A percentile compares a stretch with the other conserved stretches of the same genome.
Conservation (phyloP, 495 filamentous ascomycete genomes). For the Podospora bellae-mahoneyi region DNA sequence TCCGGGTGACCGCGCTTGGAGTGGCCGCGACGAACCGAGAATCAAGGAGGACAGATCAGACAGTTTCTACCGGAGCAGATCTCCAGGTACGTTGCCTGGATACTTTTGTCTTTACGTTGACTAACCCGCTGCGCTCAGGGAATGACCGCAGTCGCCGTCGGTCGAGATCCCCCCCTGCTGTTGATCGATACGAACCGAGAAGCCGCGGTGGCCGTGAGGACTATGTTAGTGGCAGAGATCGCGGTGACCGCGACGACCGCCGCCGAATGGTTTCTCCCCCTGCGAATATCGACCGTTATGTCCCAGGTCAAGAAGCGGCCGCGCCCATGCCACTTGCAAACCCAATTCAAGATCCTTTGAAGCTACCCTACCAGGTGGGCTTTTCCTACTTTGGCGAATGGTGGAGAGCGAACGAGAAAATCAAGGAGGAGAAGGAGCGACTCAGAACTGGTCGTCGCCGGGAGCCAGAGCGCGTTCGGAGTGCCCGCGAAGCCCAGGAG, state of each 20-base stretch:
- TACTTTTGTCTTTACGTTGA: neutral
- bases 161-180: constrained; percentile 67
- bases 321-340: constrained; percentile 60
- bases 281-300: constrained; percentile 89
- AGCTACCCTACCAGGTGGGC: constrained; percentile 86
- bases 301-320: constrained; percentile 72
- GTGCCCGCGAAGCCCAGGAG: constrained; percentile 73
- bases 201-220: constrained; percentile 66
- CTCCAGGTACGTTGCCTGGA: constrained; percentile 49
- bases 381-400: constrained; percentile 97
- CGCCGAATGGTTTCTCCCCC: constrained; percentile 59
- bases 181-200: constrained; percentile 70
- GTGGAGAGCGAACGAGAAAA: constrained; percentile 82
- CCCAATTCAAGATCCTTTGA: constrained; percentile 75
- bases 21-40: constrained; percentile 46
- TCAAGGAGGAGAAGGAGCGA: constrained; percentile 85
- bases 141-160: constrained; percentile 52
- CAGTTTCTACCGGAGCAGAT: constrained; percentile 53
- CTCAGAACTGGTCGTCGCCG: constrained; percentile 69
- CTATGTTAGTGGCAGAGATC: constrained; percentile 57
- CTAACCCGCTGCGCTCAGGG: constrained; percentile 27
- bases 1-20: constrained; percentile 49
- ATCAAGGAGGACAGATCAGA: constrained; percentile 48
- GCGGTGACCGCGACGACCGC: constrained; percentile 51
- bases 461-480: constrained; percentile 65